Evolutionary conservation across 805 yeast species (phyloP).

Genomic region (Clavispora fructus): DNA sequence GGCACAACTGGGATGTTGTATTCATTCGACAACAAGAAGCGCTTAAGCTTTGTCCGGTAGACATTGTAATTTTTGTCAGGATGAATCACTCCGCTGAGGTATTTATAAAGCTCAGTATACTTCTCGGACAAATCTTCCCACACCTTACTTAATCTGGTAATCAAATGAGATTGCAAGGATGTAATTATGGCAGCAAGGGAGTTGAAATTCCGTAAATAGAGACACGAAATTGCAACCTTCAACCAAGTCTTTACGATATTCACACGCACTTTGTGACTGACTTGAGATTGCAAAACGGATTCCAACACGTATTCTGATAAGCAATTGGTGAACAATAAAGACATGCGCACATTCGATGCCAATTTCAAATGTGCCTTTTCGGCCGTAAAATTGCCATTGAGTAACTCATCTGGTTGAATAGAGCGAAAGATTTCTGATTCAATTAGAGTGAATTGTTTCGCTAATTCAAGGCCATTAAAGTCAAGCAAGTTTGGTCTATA

Average conservation of each 20-base stretch:
- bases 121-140: conserved; percentile 59
- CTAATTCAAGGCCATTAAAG: conserved; percentile 66
- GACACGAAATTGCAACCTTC: conserved; percentile 65
- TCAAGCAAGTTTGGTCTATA: conserved; percentile 50
- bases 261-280: conserved; percentile 45
- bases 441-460: conserved; percentile 69
- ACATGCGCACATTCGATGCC: conserved; percentile 59
- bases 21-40: conserved; percentile 46
- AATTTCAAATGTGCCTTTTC: conserved; percentile 52
- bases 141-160: conserved; percentile 55
- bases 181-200: conserved; percentile 77
- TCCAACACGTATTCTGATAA: conserved; percentile 71
- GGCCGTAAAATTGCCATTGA: conserved; percentile 58
- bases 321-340: conserved; percentile 65
- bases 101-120: conserved; percentile 57
- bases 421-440: conserved; percentile 63
- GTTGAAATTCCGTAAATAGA: conserved; percentile 70
- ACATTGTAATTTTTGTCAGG: conserved; percentile 70
- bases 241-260: conserved; percentile 64
- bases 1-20: conserved; percentile 66
- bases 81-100: conserved; percentile 62
- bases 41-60: conserved; percentile 58
- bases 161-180: conserved; percentile 64
- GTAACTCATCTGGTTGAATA: conserved; percentile 59
- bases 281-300: conserved; percentile 52